A percentile compares a stretch with the other conserved stretches of the same genome.
Evolutionary conservation across 108 stramenopile species (phyloP).

Genomic region (Skeletonema potamos): DNA sequence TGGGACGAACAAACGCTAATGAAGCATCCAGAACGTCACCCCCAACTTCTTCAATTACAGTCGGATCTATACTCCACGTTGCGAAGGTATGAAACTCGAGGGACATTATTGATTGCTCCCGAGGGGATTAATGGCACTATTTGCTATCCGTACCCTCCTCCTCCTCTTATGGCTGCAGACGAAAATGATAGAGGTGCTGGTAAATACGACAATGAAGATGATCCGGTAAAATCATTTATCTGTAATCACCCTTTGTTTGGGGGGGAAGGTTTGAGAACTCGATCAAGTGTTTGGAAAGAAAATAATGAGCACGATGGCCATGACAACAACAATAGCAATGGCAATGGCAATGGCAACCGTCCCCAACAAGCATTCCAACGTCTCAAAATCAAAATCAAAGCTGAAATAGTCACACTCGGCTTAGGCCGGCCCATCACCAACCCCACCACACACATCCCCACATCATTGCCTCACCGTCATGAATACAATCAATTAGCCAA

Average conservation of each 20-base stretch:
- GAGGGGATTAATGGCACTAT: conserved; percentile 90
- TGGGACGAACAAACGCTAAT: conserved; percentile 3
- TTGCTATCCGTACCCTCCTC: conserved; percentile 55
- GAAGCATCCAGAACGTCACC: conserved; percentile 29
- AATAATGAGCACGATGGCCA: neutral
- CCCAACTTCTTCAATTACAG: conserved; percentile 3
- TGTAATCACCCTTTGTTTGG: conserved; percentile 28
- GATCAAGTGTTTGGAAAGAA: conserved; percentile 31
- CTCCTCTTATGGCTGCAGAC: conserved; percentile 1
- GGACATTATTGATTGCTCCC: conserved; percentile 65
- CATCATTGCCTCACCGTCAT: neutral
- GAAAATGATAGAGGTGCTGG: neutral
- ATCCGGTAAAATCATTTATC: conserved; percentile 31
- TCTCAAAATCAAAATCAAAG: conserved; percentile 70
- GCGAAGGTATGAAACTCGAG: conserved; percentile 38
- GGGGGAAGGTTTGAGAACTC: conserved; percentile 16
- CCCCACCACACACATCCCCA: neutral
- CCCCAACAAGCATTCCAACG: conserved; percentile 63
- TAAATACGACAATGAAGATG: conserved; percentile 19
- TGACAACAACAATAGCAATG: conserved; percentile 3
- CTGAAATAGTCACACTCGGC: conserved; percentile 79
- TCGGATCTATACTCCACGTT: conserved; percentile 14
- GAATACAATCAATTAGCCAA: conserved; percentile 10
- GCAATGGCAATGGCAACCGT: neutral
- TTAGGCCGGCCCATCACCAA: conserved; percentile 23